phyloP scores from a whole-genome alignment of 257 asterid species.

The Solanum dulcamara region DNA sequence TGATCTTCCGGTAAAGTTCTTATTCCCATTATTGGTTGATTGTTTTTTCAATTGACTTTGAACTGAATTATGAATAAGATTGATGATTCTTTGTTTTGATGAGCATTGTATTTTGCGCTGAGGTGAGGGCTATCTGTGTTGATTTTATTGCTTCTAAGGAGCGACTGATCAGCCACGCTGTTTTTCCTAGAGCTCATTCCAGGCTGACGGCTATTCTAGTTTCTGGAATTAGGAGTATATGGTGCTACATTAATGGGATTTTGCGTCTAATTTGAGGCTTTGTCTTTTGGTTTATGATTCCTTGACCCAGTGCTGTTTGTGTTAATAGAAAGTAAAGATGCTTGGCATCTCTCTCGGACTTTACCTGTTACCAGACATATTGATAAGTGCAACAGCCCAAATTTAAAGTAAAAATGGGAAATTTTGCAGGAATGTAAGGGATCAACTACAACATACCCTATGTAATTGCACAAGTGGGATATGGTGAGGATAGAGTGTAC shows the following conservation, averaged over 20 bases:
- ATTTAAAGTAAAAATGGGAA: neutral
- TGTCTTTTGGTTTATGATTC: neutral
- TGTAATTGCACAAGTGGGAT: no score
- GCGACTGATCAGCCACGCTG: neutral
- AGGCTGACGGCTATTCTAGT: neutral
- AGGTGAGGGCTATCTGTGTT: neutral
- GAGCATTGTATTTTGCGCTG: neutral
- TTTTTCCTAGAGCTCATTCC: neutral
- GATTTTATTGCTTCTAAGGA: neutral
- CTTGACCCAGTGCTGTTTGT: neutral
- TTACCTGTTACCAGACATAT: neutral
- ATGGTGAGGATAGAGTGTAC: no score
- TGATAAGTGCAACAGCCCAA: neutral
- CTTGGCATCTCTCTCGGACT: neutral
- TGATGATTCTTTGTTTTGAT: neutral
- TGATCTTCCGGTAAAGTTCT: slow-evolving; percentile 26
- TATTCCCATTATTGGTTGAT: neutral
- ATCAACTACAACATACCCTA: no score
- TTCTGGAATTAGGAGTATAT: neutral
- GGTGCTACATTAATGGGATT: neutral
- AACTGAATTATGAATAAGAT: neutral
- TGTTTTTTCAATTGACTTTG: neutral
- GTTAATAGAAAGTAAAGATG: neutral
- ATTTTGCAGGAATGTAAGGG: no score
- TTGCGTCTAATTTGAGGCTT: neutral